Evolutionary conservation across 2,329 filamentous ascomycete species (phyloP).

Genomic region (Colletotrichum abscissum): DNA sequence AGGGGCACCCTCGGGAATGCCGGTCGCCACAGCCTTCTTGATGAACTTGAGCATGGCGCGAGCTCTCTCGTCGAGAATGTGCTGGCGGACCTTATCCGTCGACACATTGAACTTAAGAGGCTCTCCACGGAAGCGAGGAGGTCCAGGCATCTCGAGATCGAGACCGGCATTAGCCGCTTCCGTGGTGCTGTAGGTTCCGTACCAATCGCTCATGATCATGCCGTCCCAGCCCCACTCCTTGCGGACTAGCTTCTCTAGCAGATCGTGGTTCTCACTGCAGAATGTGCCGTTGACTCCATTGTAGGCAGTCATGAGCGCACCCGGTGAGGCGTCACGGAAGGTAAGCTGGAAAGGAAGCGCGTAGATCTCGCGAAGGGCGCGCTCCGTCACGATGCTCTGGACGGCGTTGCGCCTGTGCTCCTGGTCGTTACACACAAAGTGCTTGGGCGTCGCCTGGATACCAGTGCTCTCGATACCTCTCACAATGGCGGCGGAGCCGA

Average conservation of each 20-base stretch:
- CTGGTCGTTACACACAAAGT: constrained; percentile 72
- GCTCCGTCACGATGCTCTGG: constrained; percentile 64
- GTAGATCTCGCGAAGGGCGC: constrained; percentile 69
- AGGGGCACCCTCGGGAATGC: constrained; percentile 64
- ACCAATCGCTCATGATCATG: constrained; percentile 71
- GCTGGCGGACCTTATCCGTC: constrained; percentile 66
- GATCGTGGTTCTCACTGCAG: constrained; percentile 63
- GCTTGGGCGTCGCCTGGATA: constrained; percentile 68
- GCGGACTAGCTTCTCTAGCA: constrained; percentile 63
- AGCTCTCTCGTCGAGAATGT: constrained; percentile 68
- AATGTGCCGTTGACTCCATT: constrained; percentile 68
- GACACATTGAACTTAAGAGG: constrained; percentile 62
- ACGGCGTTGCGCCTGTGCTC: constrained; percentile 68
- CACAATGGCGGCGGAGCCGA: constrained; percentile 64
- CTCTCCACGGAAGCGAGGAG: constrained; percentile 62
- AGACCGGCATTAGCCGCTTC: constrained; percentile 63
- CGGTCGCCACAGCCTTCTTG: constrained; percentile 65
- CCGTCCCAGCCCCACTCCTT: constrained; percentile 69
- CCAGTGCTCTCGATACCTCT: constrained; percentile 67
- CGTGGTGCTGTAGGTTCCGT: constrained; percentile 65
- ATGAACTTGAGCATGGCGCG: constrained; percentile 69
- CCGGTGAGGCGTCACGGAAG: constrained; percentile 61
- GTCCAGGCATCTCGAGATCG: constrained; percentile 71
- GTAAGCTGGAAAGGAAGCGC: constrained; percentile 68
- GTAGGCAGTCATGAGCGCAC: constrained; percentile 69